Conservation (phyloP, 2,329 filamentous ascomycete species). For the Parastagonospora avenae region DNA sequence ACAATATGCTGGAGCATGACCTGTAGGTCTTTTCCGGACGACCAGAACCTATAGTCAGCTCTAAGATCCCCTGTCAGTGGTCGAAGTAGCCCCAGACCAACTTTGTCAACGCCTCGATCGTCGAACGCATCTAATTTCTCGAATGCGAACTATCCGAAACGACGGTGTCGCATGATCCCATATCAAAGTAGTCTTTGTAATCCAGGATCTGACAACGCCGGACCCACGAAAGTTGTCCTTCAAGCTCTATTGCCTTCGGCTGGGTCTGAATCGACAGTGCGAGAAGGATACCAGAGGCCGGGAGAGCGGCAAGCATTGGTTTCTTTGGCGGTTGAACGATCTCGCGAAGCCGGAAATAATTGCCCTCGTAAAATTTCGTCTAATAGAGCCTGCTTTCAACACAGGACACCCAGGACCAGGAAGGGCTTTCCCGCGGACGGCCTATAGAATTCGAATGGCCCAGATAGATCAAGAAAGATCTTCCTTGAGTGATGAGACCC, state of each 20-base stretch:
- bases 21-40: neutral
- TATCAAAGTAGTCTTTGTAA: too few species aligned
- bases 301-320: neutral
- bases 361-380: neutral
- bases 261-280: neutral
- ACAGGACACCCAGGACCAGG: constrained; percentile 2
- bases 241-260: neutral
- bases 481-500: neutral
- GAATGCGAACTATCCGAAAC: too few species aligned
- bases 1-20: neutral
- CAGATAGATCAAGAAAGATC: neutral
- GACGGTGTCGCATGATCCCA: too few species aligned
- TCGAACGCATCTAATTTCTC: neutral
- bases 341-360: neutral
- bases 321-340: neutral
- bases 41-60: constrained; percentile 1
- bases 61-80: neutral
- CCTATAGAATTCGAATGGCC: neutral
- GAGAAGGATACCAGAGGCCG: neutral
- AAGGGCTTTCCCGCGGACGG: neutral
- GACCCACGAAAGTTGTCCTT: neutral
- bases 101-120: neutral
- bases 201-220: neutral
- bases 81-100: neutral
- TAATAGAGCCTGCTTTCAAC: neutral